Base-by-base conservation (phyloP, 306 rosid species). In the Macrotyloma uniflorum region DNA sequence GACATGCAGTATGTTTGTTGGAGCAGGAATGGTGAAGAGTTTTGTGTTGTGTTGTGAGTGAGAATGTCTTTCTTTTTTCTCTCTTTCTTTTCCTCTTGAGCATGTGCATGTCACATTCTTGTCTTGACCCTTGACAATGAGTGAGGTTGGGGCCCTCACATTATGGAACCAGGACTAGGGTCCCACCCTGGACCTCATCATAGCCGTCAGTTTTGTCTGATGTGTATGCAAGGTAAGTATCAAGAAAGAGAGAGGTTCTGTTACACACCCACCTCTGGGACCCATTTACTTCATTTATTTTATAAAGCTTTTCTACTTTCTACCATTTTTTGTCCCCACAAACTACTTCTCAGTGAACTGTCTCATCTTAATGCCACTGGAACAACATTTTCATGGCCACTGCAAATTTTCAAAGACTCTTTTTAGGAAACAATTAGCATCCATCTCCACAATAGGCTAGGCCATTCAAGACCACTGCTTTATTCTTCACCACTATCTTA, bases 201-300 rank as follows among this genome's bases (percentile, higher is more conserved):
- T 79, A 50, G 85, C 82, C 94, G 38, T 82, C 91, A 66, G 26
- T 78, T 90, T 91, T 92, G 97, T 92, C 93, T 70, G 66, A 80
- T 88, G 76, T 76, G 68, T 43, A 85, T 85, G 94, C 90, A 86
- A 74, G 0, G 93, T 88, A 3, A 74, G 86, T 61, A 67, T 89
- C 97, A 83, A 35, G 82, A 84, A 58, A 82, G 57, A 63, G 87
- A 28, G 42, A 84, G 86, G 50, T 57, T 79, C 79, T 74, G 73
- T 49, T 47, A 15, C 19, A 26, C 49, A 19, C 65, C 58, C 83
- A 74, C 54, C 9, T 62, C 58, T 43, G 83, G 80, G 78, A 68
- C 77, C 96, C 86, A 59, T 70, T 80, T 57, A 65, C 11, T 82
- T 74, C 84, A 74, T 80, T 80, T 80, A 74, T 81, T 70, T 82